Percentiles rank a stretch among this genome's conserved stretches.
Evolutionary conservation across 805 yeast genomes (phyloP).

Genomic region (Yarrowia sp.): DNA sequence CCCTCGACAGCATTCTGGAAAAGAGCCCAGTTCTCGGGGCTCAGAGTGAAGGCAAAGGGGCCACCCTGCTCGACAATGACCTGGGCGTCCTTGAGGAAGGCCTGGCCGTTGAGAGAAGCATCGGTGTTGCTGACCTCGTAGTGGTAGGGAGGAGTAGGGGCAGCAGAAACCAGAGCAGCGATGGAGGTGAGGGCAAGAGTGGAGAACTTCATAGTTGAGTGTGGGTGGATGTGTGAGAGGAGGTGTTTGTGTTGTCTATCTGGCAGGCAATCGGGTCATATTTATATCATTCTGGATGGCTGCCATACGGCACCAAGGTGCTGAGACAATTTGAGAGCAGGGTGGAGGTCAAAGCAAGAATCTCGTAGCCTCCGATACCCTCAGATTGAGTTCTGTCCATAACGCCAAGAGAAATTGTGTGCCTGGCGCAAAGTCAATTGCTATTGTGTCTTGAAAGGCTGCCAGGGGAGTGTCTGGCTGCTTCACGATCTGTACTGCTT

Average conservation of each 20-base stretch:
- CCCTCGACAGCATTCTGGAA: no score
- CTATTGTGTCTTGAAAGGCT: no score
- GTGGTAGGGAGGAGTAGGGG: neutral
- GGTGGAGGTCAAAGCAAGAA: neutral
- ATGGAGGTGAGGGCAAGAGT: neutral
- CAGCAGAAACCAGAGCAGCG: neutral
- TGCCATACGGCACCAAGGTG: no score
- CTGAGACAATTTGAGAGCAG: neutral
- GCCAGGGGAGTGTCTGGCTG: no score
- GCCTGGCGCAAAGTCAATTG: no score
- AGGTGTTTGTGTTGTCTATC: neutral
- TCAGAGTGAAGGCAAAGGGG: neutral
- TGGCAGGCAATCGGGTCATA: neutral
- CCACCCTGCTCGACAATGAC: neutral
- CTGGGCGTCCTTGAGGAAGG: neutral
- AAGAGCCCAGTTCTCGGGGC: neutral
- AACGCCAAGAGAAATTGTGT: no score
- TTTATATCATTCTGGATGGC: neutral
- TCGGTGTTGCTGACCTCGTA: neutral
- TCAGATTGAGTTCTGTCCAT: no score
- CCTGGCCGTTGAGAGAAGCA: neutral
- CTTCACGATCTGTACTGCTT: no score
- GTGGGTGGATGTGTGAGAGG: neutral
- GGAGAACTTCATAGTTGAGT: neutral
- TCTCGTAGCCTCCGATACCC: no score